phyloP scores from a whole-genome alignment of 805 yeast species.

The Deakozyma indianensis region DNA sequence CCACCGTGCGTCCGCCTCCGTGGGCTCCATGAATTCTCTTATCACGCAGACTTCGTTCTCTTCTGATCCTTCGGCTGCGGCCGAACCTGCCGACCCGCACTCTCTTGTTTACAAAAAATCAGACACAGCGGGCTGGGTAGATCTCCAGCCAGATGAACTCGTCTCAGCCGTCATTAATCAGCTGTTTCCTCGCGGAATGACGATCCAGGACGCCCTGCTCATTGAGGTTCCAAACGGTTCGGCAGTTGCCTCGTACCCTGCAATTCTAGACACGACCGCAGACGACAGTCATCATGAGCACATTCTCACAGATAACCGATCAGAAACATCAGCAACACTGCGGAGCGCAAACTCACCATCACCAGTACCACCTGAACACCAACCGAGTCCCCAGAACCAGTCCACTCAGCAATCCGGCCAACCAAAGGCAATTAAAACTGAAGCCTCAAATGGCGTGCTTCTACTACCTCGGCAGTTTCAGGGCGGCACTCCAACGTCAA shows the following conservation, averaged over 20 bases:
- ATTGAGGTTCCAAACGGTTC: slow-evolving; percentile 30
- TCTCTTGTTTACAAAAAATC: neutral
- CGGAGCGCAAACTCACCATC: neutral
- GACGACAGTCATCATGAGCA: neutral
- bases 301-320: neutral
- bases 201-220: slow-evolving; percentile 46
- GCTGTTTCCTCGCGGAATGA: slow-evolving; percentile 56
- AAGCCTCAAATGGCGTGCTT: slow-evolving; percentile 14
- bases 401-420: neutral
- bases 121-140: slow-evolving; percentile 6
- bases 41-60: slow-evolving; percentile 4
- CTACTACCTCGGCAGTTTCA: slow-evolving; percentile 18
- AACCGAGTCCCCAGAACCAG: slow-evolving; percentile 1
- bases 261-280: neutral
- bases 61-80: slow-evolving; percentile 1
- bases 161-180: slow-evolving; percentile 46
- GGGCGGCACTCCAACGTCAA: slow-evolving; percentile 3
- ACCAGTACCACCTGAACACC: neutral
- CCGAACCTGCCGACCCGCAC: slow-evolving; percentile 4
- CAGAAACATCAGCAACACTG: neutral
- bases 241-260: neutral
- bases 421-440: neutral
- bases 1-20: neutral
- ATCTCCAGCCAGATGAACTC: slow-evolving; percentile 40
- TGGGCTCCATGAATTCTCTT: slow-evolving; percentile 5